Evolutionary conservation across 257 asterid species (phyloP), one percentile per base, ranked within the genome.

Genomic region (Rehmannia glutinosa): DNA sequence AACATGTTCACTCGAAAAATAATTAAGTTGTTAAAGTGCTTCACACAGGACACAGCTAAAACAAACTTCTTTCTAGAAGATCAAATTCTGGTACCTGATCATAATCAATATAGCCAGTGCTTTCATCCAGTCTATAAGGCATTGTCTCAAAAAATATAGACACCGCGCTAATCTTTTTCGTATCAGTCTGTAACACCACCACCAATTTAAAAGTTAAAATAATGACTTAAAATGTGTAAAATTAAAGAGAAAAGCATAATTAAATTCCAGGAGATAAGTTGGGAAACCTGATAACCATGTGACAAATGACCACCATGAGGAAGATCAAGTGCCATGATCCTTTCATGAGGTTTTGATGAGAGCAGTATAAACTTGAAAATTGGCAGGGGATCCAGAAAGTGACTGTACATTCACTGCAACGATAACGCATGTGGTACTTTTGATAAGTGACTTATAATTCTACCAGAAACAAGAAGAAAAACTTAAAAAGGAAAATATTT

Each of bases 301-400:
- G 98, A 92, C 66, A 92, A 80, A 82, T 92, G 98, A 38, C 98
- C 98, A 69, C 98, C 98, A 11, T 92, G 98, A 72, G 98, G 98
- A 75, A 92, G 98, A 88, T 92, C 98, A 73, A 92, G 98, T 11
- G 98, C 97, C 98, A 92, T 92, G 52, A 90, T 92, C 78, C 97
- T 90, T 73, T 92, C 98, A 75, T 92, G 98, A 62, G 98, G 97
- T 79, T 84, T n/a, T 92, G 19, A 92, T 71, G 56, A 92, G 78
- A 66, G 98, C 98, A 30, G 97, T 90, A 66, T 92, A 92, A 66
- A 87, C 98, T 83, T 92, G 98, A 77, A 92, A 92, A 73, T 92
- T 90, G 61, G 98, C 81, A 69, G 98, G 97, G 52, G 97, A 92
- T 51, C 98, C 98, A 68, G 98, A 92, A 45, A 92, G 84, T 30